These are phyloP conservation scores for Teratosphaeria pseudoeucalypti DNA, from an alignment of 2,329 filamentous ascomycete species.

Conservation along the genomic window DNA sequence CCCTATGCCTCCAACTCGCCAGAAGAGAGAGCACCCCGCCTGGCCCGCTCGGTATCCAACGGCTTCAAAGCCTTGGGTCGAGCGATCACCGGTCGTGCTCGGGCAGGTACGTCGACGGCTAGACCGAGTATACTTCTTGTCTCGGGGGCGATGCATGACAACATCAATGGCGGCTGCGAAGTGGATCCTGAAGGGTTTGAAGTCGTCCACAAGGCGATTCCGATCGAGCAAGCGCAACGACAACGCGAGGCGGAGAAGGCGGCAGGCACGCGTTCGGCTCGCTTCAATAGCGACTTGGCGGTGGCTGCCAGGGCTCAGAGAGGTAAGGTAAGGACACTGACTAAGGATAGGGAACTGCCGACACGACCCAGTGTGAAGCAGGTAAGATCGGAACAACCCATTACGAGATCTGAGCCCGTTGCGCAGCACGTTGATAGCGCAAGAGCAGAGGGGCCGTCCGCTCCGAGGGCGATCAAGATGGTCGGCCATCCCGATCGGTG, in stretches of 20 bases:
- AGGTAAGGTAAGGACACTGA: not conserved
- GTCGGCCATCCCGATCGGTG: not conserved
- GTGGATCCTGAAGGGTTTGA: not conserved
- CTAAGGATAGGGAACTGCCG: not conserved
- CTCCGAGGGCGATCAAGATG: not conserved
- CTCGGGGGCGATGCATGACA: not conserved
- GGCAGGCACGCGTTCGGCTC: not conserved
- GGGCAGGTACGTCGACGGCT: not conserved
- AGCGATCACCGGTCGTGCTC: not conserved
- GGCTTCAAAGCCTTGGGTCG: not conserved
- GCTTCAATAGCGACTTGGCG: not conserved
- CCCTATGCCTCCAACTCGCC: not conserved
- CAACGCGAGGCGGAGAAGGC: not conserved
- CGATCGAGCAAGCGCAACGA: not conserved
- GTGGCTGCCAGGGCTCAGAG: not conserved
- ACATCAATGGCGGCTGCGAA: not conserved
- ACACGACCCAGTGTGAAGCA: not conserved
- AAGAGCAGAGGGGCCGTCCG: not conserved
- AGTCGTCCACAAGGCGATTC: not conserved
- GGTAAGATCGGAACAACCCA: not conserved
- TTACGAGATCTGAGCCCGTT: not conserved
- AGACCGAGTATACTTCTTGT: not conserved
- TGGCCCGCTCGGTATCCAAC: not conserved
- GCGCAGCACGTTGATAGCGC: not conserved
- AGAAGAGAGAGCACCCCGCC: not conserved